Conservation (phyloP, 495 filamentous ascomycete species). For the Talaromyces nanjingensis region DNA sequence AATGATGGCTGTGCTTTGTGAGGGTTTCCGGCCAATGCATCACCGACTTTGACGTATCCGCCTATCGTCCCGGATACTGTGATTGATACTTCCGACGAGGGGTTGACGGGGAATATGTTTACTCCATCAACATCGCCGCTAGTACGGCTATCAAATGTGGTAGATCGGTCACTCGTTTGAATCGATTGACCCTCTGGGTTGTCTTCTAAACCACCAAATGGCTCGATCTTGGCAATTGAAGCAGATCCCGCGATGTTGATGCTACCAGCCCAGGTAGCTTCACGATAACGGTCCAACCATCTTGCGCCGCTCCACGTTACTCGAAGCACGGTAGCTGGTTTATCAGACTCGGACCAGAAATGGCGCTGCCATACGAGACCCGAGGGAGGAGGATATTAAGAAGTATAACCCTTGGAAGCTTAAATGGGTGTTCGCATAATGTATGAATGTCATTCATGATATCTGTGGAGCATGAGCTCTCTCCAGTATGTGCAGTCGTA, state of each 20-base stretch:
- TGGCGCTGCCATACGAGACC: constrained; percentile 13
- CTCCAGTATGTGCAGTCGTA: not conserved
- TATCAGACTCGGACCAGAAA: constrained; percentile 14
- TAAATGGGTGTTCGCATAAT: not conserved
- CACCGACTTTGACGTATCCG: constrained; percentile 26
- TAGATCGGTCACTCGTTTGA: not conserved
- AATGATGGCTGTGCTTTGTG: constrained; percentile 22
- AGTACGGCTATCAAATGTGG: constrained; percentile 19
- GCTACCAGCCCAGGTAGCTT: constrained; percentile 17
- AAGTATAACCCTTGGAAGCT: not conserved
- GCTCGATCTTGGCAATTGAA: not conserved
- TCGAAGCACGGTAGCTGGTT: constrained; percentile 9
- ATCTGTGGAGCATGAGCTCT: not conserved
- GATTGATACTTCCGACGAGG: constrained; percentile 5
- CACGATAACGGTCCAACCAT: constrained; percentile 19
- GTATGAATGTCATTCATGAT: not conserved
- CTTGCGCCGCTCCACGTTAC: constrained; percentile 19
- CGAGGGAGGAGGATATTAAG: not conserved
- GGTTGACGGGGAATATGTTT: constrained; percentile 18
- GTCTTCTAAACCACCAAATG: constrained; percentile 16
- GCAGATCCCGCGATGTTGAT: constrained; percentile 7
- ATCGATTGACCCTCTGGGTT: constrained; percentile 16
- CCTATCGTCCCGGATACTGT: constrained; percentile 16
- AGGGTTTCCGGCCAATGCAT: too few relatives aligned
- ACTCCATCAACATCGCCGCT: constrained; percentile 21